Evolutionary conservation across 257 asterid genomes (phyloP), one percentile per base, ranked within the genome.

Genomic region (Plantago elongata): DNA sequence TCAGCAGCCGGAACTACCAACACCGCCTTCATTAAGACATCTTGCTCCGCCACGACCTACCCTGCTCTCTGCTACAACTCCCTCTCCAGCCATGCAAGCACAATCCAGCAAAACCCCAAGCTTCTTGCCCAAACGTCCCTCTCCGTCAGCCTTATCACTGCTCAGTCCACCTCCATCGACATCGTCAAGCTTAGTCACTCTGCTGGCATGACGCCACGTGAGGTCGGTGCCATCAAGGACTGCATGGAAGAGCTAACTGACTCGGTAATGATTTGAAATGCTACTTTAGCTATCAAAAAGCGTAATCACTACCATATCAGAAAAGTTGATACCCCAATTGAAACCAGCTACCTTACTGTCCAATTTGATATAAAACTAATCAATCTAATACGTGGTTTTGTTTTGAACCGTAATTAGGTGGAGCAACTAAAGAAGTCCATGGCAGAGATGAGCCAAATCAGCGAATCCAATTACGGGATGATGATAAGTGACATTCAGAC

Each of bases 1-100:
- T 58, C 75, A 6, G 75, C 57, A 11, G 12, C 71, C 54, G 60
- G 73, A 48, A 37, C 50, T 5, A 48, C 74, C 42, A 66, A 68
- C 78, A 74, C 80, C 15, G 72, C 66, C n/a, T 88, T 72, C 76
- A 76, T 89, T 70, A 79, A 74, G 48, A 70, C 71, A 4, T 82
- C 88, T 0, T 89, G 97, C 78, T 70, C 82, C 16, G 38, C 82
- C 59, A 89, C 97, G 30, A 42, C 80, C 45, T 89, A 89, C 74
- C 97, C 94, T 1, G 42, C 27, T 0, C 89, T 89, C 11, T 87
- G 97, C 80, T 79, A 63, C 79, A 22, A 76, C 42, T 77, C 95
- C 57, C 90, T 89, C 64, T 68, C 81, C 2, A 37, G 55, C 77
- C 84, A 75, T 46, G 84, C 89, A 42, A 57, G 63, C 56, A 61